Evolutionary conservation across 495 filamentous ascomycete species (phyloP).

Genomic region (Podospora fimiseda): DNA sequence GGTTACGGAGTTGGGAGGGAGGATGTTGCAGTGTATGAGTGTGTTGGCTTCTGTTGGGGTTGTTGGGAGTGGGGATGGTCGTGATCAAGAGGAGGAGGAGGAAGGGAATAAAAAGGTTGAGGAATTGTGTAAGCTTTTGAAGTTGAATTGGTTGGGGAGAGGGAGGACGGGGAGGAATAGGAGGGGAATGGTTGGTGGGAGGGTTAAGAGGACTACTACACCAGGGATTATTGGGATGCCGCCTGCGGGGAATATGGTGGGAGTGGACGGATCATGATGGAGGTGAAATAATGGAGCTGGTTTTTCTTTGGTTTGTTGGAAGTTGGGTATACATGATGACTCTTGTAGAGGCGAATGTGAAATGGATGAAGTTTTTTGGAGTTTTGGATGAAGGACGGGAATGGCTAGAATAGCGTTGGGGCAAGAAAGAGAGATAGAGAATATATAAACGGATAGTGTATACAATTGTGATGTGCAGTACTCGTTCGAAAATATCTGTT

Average conservation of each 20-base stretch:
- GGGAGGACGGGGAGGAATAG: constrained; percentile 85
- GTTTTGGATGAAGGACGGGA: no score
- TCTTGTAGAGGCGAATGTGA: no score
- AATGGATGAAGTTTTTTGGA: no score
- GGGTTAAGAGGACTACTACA: constrained; percentile 31
- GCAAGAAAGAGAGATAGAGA: no score
- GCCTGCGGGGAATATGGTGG: neutral
- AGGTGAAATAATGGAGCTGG: neutral
- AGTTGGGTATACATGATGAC: no score
- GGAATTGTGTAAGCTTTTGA: constrained; percentile 73
- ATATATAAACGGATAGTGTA: no score
- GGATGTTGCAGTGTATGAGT: constrained; percentile 94
- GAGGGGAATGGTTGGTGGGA: constrained; percentile 68
- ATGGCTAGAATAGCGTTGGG: no score
- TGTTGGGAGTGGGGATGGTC: constrained; percentile 19
- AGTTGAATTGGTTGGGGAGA: constrained; percentile 92
- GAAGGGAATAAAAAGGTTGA: constrained; percentile 75
- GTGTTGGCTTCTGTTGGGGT: constrained; percentile 69
- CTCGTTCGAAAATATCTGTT: no score
- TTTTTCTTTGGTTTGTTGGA: neutral
- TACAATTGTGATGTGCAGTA: no score
- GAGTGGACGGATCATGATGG: neutral
- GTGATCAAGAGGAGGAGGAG: constrained; percentile 14
- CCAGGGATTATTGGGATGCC: constrained; percentile 8
- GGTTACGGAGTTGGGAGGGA: constrained; percentile 85